A percentile compares a stretch with the other conserved stretches of the same genome.
phyloP scores from a whole-genome alignment of 768 basidiomycete genomes.

The Cystobasidium ongulense region DNA sequence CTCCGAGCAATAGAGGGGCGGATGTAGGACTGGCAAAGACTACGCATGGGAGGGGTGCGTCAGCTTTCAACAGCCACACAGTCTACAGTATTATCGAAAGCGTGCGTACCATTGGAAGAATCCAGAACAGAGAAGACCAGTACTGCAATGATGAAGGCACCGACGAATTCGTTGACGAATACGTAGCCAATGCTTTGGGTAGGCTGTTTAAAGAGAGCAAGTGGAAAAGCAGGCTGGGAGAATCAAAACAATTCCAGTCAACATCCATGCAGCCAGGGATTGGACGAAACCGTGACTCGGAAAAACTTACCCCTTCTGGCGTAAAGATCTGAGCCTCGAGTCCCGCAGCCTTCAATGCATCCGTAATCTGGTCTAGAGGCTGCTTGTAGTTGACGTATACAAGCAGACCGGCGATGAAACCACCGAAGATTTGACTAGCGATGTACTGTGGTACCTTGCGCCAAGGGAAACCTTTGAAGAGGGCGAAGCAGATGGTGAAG shows the following conservation, averaged over 20 bases:
- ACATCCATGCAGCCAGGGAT: conserved; percentile 22
- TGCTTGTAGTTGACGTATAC: conserved; percentile 60
- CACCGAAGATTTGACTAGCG: conserved; percentile 59
- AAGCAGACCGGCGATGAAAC: conserved; percentile 56
- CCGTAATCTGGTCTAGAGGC: conserved; percentile 44
- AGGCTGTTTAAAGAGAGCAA: conserved; percentile 10
- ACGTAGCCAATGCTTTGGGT: not conserved
- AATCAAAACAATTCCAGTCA: not conserved
- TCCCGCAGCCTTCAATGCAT: conserved; percentile 25
- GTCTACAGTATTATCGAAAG: too few species aligned
- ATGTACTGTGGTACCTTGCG: conserved; percentile 73
- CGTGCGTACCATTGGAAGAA: conserved; percentile 11
- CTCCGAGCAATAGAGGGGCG: conserved; percentile 36
- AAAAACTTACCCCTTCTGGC: conserved; percentile 11
- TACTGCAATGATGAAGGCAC: conserved; percentile 37
- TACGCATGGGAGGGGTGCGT: not conserved
- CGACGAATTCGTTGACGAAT: conserved; percentile 34
- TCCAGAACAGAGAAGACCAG: conserved; percentile 37
- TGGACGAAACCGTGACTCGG: too few species aligned
- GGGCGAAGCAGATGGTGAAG: conserved; percentile 61
- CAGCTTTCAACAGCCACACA: not conserved
- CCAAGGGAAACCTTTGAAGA: conserved; percentile 68
- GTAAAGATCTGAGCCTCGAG: conserved; percentile 18
- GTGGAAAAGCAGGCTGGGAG: conserved; percentile 11
- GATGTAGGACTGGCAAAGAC: conserved; percentile 34